These are phyloP conservation scores for Diaporthe australafricana DNA, from an alignment of 2,329 filamentous ascomycete genomes.

Conservation along the genomic window DNA sequence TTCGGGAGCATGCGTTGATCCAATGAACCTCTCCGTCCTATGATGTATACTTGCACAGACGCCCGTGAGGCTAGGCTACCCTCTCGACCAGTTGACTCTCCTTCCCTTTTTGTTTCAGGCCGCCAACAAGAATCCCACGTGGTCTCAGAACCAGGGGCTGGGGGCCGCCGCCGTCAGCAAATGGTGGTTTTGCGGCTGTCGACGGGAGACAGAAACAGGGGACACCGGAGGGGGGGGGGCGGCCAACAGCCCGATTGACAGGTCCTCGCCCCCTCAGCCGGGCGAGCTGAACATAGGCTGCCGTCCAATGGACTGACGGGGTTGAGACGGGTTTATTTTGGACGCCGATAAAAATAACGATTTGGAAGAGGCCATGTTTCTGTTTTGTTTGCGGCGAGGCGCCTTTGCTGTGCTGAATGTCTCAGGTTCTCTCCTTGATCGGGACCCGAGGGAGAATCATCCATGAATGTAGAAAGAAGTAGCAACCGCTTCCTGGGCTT, in stretches of 20 bases:
- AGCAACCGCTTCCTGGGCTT: background rate
- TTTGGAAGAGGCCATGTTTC: constrained; percentile 26
- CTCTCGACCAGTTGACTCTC: constrained; percentile 15
- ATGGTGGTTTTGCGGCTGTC: constrained; percentile 3
- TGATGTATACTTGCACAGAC: constrained; percentile 19
- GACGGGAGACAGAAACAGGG: background rate
- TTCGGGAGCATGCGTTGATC: constrained; percentile 21
- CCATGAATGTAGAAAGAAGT: background rate
- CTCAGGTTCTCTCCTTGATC: constrained; percentile 27
- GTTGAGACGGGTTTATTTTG: constrained; percentile 13
- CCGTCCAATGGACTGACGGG: constrained; percentile 6
- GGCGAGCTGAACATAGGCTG: background rate
- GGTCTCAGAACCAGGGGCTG: constrained; percentile 6
- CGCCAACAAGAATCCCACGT: constrained; percentile 24
- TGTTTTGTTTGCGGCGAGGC: constrained; percentile 25
- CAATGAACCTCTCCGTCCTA: constrained; percentile 21
- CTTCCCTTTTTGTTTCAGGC: constrained; percentile 15
- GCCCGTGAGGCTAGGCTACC: background rate
- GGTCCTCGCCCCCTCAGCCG: constrained; percentile 13
- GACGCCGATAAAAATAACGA: constrained; percentile 24
- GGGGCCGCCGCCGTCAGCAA: background rate
- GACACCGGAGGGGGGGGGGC: background rate
- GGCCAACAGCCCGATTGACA: constrained; percentile 11
- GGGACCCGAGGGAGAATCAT: background rate
- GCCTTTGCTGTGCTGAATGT: constrained; percentile 23